phyloP scores from a whole-genome alignment of 352 stramenopile species.

The Globisporangium solare region DNA sequence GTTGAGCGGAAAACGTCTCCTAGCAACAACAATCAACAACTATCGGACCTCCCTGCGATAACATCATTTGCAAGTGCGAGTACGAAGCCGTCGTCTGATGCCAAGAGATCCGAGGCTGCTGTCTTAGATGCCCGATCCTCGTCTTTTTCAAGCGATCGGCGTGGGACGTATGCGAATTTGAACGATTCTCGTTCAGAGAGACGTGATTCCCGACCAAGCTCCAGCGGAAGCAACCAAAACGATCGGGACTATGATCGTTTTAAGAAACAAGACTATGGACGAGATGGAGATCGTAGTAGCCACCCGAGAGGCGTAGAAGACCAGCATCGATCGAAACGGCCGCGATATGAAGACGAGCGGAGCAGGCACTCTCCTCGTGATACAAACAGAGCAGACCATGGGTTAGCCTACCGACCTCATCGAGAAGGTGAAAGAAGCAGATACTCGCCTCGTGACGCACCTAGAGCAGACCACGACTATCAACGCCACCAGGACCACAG shows the following conservation, averaged over 20 bases:
- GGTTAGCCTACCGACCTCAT: not conserved
- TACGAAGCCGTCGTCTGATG: too few relatives aligned
- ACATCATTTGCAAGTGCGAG: too few relatives aligned
- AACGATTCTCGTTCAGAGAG: not conserved
- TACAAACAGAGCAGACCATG: not conserved
- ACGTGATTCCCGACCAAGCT: not conserved
- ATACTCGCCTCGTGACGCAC: constrained; percentile 1
- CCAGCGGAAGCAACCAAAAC: not conserved
- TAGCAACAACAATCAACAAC: too few relatives aligned
- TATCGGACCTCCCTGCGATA: too few relatives aligned
- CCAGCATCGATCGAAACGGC: constrained; percentile 6
- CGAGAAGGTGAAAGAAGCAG: not conserved
- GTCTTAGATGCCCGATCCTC: too few relatives aligned
- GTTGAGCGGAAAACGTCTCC: too few relatives aligned
- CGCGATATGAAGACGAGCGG: constrained; percentile 4
- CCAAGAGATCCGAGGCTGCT: too few relatives aligned
- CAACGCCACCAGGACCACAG: not conserved
- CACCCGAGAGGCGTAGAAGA: not conserved
- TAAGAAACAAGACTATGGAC: constrained; percentile 9
- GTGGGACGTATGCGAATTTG: not conserved
- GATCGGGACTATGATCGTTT: not conserved
- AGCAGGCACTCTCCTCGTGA: constrained; percentile 5
- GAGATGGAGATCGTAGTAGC: not conserved
- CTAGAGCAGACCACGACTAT: too few relatives aligned
- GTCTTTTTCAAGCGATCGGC: not conserved